phyloP scores from a whole-genome alignment of 306 rosid genomes.

The Lathyrus tuberosus region DNA sequence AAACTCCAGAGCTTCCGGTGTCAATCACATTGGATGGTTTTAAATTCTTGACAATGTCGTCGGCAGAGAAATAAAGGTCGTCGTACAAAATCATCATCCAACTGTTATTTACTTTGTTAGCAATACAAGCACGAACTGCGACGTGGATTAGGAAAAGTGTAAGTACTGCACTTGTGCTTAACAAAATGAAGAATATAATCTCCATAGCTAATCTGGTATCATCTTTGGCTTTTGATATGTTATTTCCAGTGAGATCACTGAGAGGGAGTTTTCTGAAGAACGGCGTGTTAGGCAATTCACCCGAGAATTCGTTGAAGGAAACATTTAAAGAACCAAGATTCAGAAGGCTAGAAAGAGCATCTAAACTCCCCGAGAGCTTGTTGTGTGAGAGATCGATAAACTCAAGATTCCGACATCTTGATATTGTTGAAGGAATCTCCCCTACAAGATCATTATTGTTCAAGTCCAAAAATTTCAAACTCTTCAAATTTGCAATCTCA shows the following conservation, averaged over 20 bases:
- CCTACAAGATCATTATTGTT: slow-evolving; percentile 72
- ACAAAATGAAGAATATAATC: slow-evolving; percentile 56
- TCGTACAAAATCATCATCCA: slow-evolving; percentile 74
- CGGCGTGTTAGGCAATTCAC: slow-evolving; percentile 69
- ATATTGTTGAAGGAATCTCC: slow-evolving; percentile 51
- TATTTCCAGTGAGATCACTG: slow-evolving; percentile 62
- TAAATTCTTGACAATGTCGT: slow-evolving; percentile 60
- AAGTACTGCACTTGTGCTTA: slow-evolving; percentile 53
- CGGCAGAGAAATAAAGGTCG: slow-evolving; percentile 61
- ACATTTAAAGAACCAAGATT: slow-evolving; percentile 77
- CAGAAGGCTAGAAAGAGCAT: slow-evolving; percentile 55
- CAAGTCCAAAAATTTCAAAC: slow-evolving; percentile 62
- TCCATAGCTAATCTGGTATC: slow-evolving; percentile 46
- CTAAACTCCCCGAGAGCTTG: slow-evolving; percentile 67
- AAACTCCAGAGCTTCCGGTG: slow-evolving; percentile 82
- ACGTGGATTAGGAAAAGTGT: slow-evolving; percentile 56
- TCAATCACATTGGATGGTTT: slow-evolving; percentile 76
- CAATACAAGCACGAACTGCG: slow-evolving; percentile 47
- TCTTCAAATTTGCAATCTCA: slow-evolving; percentile 69
- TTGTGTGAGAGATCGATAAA: slow-evolving; percentile 83
- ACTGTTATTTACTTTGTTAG: slow-evolving; percentile 37
- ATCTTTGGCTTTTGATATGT: slow-evolving; percentile 34
- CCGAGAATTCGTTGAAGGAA: slow-evolving; percentile 79
- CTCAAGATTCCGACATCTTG: neutral
- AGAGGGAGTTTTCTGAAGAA: slow-evolving; percentile 75